These are phyloP conservation scores for Saccharomycopsis oosterbeekiorum DNA, from an alignment of 805 yeast species.

Conservation along the genomic window DNA sequence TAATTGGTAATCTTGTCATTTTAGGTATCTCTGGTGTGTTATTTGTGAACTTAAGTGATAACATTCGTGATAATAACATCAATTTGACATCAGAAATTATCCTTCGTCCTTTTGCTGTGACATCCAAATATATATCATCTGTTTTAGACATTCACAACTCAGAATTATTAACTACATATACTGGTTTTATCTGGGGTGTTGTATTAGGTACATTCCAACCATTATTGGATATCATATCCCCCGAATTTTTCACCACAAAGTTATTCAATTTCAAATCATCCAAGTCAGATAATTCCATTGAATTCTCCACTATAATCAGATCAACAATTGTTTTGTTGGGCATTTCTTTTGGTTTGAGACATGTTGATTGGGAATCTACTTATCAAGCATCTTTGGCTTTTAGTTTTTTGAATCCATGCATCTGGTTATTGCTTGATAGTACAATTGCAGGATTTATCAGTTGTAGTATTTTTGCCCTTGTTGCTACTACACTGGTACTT, in stretches of 20 bases:
- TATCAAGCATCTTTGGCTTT: slow-evolving; percentile 57
- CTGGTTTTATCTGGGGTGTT: slow-evolving; percentile 11
- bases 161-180: not conserved
- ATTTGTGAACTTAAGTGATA: slow-evolving; percentile 10
- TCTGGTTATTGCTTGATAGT: slow-evolving; percentile 60
- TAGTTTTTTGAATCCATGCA: slow-evolving; percentile 50
- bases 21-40: slow-evolving; percentile 14
- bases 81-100: slow-evolving; percentile 9
- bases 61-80: slow-evolving; percentile 11
- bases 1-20: slow-evolving; percentile 1
- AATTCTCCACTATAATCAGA: slow-evolving; percentile 23
- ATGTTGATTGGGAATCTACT: slow-evolving; percentile 57
- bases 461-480: slow-evolving; percentile 23
- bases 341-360: slow-evolving; percentile 58
- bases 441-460: slow-evolving; percentile 42
- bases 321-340: slow-evolving; percentile 57
- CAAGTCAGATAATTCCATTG: not conserved
- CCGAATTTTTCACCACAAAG: slow-evolving; percentile 2
- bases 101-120: slow-evolving; percentile 7
- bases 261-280: slow-evolving; percentile 6
- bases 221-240: slow-evolving; percentile 8
- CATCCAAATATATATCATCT: not conserved
- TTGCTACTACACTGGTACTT: slow-evolving; percentile 18
- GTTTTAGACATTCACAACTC: not conserved
- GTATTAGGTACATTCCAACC: slow-evolving; percentile 15